Conservation (phyloP, 768 basidiomycete genomes). For the Leccinum boreale region DNA sequence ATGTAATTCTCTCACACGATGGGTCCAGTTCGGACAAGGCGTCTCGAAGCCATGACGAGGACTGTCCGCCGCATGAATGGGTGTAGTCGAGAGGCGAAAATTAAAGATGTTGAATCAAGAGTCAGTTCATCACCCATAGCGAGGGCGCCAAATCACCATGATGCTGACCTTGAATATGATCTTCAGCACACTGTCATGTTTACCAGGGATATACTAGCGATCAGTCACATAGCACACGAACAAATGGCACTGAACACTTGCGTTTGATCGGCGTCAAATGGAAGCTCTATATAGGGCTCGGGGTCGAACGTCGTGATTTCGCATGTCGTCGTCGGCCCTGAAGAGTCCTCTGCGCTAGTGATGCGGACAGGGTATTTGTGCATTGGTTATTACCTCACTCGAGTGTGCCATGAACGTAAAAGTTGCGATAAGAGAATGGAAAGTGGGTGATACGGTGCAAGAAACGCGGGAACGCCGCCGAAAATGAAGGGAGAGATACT, state of each 20-base stretch:
- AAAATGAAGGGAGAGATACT: slow-evolving; percentile 26
- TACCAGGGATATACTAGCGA: not conserved
- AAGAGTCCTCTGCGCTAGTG: slow-evolving; percentile 68
- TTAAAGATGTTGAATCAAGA: not conserved
- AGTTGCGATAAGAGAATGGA: not conserved
- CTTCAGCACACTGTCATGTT: slow-evolving; percentile 56
- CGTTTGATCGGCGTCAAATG: slow-evolving; percentile 69
- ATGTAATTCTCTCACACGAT: slow-evolving; percentile 79
- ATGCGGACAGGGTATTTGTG: not conserved
- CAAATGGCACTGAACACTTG: slow-evolving; percentile 25
- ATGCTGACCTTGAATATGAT: slow-evolving; percentile 76
- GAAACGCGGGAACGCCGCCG: not conserved
- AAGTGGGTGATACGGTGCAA: not conserved
- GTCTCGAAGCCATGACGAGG: slow-evolving; percentile 91
- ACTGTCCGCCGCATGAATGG: slow-evolving; percentile 24
- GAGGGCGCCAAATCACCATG: not conserved
- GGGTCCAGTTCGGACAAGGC: slow-evolving; percentile 90
- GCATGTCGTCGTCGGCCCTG: slow-evolving; percentile 82
- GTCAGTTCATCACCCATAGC: not conserved
- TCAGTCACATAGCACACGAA: slow-evolving; percentile 9
- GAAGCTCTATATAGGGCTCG: slow-evolving; percentile 75
- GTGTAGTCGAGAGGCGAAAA: not conserved
- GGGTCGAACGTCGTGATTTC: slow-evolving; percentile 84
- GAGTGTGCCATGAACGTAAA: slow-evolving; percentile 1
- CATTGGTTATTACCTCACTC: slow-evolving; percentile 3